phyloP scores from a whole-genome alignment of 495 filamentous ascomycete genomes.

The Tuber calosporum region DNA sequence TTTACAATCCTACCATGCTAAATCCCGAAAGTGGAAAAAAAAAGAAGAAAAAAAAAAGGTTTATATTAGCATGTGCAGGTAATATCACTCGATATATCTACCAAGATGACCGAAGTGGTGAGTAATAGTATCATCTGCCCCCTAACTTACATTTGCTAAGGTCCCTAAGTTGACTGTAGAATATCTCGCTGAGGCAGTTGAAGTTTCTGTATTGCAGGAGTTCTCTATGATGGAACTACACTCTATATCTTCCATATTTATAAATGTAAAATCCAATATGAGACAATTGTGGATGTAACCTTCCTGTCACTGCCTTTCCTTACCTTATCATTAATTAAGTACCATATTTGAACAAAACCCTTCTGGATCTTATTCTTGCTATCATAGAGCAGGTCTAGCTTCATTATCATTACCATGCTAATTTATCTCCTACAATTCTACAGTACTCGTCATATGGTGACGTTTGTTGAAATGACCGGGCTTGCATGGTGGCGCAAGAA shows the following conservation, averaged over 20 bases:
- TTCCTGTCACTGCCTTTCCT: not conserved
- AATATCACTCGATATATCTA: not conserved
- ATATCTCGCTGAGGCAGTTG: not conserved
- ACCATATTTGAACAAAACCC: not conserved
- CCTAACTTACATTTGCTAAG: not conserved
- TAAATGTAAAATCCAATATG: not conserved
- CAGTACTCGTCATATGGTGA: no score
- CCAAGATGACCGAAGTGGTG: not conserved
- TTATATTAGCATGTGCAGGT: no score
- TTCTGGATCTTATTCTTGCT: not conserved
- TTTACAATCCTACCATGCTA: no score
- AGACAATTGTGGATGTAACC: not conserved
- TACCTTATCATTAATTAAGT: not conserved
- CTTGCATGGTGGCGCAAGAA: no score
- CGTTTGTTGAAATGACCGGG: no score
- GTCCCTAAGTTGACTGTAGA: not conserved
- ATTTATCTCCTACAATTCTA: not conserved
- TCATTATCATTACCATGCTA: not conserved
- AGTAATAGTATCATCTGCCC: not conserved
- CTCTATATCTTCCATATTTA: not conserved
- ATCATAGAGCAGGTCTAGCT: not conserved
- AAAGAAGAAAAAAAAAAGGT: no score
- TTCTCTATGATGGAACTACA: not conserved
- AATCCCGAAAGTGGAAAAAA: no score
- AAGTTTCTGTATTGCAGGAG: not conserved